phyloP scores from a whole-genome alignment of 352 stramenopile species.

The Phytopythium cucurbitacearum region DNA sequence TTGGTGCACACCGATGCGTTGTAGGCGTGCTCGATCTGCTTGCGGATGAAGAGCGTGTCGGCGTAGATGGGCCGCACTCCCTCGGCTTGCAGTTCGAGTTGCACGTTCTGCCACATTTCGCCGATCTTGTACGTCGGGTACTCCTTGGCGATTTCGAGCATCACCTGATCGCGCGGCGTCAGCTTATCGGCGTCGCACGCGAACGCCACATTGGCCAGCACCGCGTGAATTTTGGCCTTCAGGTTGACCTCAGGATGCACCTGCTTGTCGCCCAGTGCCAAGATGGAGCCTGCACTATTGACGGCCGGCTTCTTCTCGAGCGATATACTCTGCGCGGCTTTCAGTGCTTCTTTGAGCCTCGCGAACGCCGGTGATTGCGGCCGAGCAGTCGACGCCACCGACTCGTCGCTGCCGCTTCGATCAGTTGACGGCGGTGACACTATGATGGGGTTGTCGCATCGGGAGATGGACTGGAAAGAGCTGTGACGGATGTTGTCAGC shows the following conservation, averaged over 20 bases:
- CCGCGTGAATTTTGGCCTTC: conserved; percentile 66
- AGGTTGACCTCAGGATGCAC: conserved; percentile 51
- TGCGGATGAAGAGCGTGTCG: conserved; percentile 65
- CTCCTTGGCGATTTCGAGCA: conserved; percentile 75
- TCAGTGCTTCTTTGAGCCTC: conserved; percentile 63
- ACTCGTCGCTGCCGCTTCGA: conserved; percentile 1
- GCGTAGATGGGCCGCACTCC: conserved; percentile 68
- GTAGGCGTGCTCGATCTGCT: conserved; percentile 71
- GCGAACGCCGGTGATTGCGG: conserved; percentile 63
- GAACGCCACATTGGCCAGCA: conserved; percentile 64
- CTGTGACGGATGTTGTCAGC: conserved; percentile 29
- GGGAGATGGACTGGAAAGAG: conserved; percentile 47
- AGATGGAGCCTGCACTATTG: background rate
- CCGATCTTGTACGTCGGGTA: conserved; percentile 61
- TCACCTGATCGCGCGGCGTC: conserved; percentile 42
- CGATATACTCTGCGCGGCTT: conserved; percentile 33
- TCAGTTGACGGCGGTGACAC: conserved; percentile 16
- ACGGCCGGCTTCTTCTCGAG: conserved; percentile 8
- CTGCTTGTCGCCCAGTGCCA: conserved; percentile 28
- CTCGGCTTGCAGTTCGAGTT: conserved; percentile 57
- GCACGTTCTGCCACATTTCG: conserved; percentile 73
- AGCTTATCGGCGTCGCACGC: conserved; percentile 26
- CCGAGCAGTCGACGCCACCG: conserved; percentile 11
- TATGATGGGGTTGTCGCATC: conserved; percentile 38
- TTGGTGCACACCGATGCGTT: conserved; percentile 65